Conservation (phyloP, 1,284 basidiomycete species). For the Sphaerobolus stellatus region DNA sequence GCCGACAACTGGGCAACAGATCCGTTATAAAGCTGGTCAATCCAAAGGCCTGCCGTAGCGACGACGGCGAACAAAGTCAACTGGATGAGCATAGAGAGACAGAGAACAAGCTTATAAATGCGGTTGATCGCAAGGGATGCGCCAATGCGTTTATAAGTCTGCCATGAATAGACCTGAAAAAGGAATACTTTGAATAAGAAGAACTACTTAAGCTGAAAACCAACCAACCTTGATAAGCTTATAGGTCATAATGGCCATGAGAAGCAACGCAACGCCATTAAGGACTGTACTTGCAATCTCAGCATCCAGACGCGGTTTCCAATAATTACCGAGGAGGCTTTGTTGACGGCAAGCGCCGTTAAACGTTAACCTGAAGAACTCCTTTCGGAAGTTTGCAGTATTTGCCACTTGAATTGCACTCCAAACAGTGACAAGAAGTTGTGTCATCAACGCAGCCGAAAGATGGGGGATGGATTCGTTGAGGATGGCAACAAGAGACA, state of each 20-base stretch:
- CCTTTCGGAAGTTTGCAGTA: constrained; percentile 54
- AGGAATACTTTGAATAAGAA: neutral
- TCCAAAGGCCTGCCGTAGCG: constrained; percentile 66
- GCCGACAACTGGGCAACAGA: constrained; percentile 53
- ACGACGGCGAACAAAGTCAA: constrained; percentile 75
- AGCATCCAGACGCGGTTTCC: constrained; percentile 51
- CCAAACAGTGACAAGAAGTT: constrained; percentile 70
- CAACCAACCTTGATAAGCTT: constrained; percentile 63
- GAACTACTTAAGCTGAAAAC: neutral
- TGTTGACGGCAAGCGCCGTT: constrained; percentile 58
- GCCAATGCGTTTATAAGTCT: constrained; percentile 81
- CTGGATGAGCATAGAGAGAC: constrained; percentile 71
- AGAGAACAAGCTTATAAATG: constrained; percentile 69
- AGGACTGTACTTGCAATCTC: constrained; percentile 67
- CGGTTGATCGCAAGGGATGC: constrained; percentile 73
- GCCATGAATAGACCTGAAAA: constrained; percentile 70
- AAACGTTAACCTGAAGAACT: constrained; percentile 58
- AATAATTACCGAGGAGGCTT: constrained; percentile 59
- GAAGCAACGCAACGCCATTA: constrained; percentile 58
- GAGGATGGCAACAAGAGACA: constrained; percentile 73
- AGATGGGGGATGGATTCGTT: constrained; percentile 83
- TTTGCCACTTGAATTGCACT: constrained; percentile 60
- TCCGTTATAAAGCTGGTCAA: constrained; percentile 72
- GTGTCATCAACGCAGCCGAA: constrained; percentile 69
- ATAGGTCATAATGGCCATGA: constrained; percentile 69